Evolutionary conservation across 2,329 filamentous ascomycete genomes (phyloP), one percentile per base, ranked within the genome.

Genomic region (Beauveria rudraprayagi): DNA sequence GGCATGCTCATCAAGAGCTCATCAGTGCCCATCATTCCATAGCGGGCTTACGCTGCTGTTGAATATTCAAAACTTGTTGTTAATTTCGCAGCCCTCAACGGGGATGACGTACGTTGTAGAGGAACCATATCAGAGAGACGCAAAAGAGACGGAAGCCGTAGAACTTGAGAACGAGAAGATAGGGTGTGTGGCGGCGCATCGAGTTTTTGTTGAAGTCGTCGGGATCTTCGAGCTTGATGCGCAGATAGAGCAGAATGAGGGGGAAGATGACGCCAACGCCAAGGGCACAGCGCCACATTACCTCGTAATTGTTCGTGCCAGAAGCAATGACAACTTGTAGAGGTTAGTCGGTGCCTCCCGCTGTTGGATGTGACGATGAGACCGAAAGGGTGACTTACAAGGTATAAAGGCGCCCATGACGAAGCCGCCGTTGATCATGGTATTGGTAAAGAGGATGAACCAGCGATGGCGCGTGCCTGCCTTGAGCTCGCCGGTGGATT

Each of bases 361-460:
- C 4, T 8, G 8, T 22, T 22, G 5, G 3, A 28, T 28, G 17
- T 19, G 10, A 37, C 11, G 14, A 34, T 11, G 10, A 19, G 1
- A 17, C 47, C 16, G 26, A 34, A 34, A 30, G 22, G 47, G 16
- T 16, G 47, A 52, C 73, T 65, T 43, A 75, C 75, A 83, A 2
- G 91, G 90, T 2, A 94, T 85, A 63, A 96, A 84, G 0, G 90
- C 87, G 9, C 90, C 87, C 61, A 93, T 79, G 1, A 95, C 89
- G 66, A 95, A 96, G 1, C 90, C 92, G 69, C 75, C 83, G 70
- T 95, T 90, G 63, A 96, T 95, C 79, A 92, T 89, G 30, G 89
- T 85, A 73, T 95, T 95, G 52, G 90, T 96, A 73, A 94, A 95
- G 65, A 96, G 80, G 67, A 93, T 90, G 70, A 92, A 97, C 91